Evolutionary conservation across 2,329 filamentous ascomycete genomes (phyloP).

Genomic region (Colletotrichum higginsianum): DNA sequence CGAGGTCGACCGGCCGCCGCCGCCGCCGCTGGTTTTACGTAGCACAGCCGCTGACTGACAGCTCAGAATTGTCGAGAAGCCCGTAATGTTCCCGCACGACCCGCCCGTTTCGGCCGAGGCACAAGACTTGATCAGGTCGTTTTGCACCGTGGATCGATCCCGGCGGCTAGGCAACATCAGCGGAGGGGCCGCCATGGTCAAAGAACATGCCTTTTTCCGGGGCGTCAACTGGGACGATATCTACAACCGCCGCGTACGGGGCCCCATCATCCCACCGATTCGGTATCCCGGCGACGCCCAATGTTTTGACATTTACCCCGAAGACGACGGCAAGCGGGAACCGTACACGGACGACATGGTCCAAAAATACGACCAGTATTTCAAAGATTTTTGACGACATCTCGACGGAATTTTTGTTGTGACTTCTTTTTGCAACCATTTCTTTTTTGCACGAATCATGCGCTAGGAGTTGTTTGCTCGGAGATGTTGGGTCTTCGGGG

Average conservation of each 20-base stretch:
- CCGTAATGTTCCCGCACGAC: slow-evolving; percentile 80
- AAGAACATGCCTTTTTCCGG: slow-evolving; percentile 82
- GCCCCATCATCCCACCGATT: slow-evolving; percentile 83
- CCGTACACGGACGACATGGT: slow-evolving; percentile 79
- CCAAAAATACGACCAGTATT: slow-evolving; percentile 78
- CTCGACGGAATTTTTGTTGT: background rate
- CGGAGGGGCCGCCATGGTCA: slow-evolving; percentile 80
- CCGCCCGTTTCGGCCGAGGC: slow-evolving; percentile 76
- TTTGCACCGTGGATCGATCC: slow-evolving; percentile 85
- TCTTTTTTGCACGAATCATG: slow-evolving; percentile 17
- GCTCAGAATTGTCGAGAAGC: slow-evolving; percentile 83
- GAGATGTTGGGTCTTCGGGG: background rate
- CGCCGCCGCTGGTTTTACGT: background rate
- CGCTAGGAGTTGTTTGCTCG: slow-evolving; percentile 14
- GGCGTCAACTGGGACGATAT: slow-evolving; percentile 82
- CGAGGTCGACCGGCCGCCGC: background rate
- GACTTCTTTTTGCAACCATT: too few relatives aligned
- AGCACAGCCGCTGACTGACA: slow-evolving; percentile 16
- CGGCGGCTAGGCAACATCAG: slow-evolving; percentile 84
- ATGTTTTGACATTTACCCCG: slow-evolving; percentile 88
- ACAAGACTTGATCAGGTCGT: slow-evolving; percentile 80
- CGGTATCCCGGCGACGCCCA: slow-evolving; percentile 81
- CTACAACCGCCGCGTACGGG: slow-evolving; percentile 73
- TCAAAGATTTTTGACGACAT: slow-evolving; percentile 75
- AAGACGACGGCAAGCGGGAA: slow-evolving; percentile 77